phyloP scores from a whole-genome alignment of 805 yeast species.

The Candida coquimbonensis region DNA sequence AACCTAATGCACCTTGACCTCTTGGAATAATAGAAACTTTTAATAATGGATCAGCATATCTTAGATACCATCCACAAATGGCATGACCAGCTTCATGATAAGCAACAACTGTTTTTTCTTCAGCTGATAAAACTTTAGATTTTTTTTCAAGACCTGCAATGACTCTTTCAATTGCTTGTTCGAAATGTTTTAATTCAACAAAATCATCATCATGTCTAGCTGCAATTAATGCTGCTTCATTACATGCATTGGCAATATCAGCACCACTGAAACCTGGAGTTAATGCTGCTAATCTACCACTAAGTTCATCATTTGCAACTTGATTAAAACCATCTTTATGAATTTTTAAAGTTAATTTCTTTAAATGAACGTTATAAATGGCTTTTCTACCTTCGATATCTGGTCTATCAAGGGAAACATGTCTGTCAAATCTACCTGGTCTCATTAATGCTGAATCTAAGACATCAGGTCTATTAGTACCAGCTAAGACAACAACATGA shows the following conservation, averaged over 20 bases:
- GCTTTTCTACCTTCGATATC: constrained; percentile 86
- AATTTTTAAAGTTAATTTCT: constrained; percentile 43
- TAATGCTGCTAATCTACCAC: constrained; percentile 82
- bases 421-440: constrained; percentile 94
- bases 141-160: constrained; percentile 91
- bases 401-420: constrained; percentile 79
- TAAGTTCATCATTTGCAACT: constrained; percentile 48
- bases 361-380: constrained; percentile 75
- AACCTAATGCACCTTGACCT: constrained; percentile 93
- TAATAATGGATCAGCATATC: constrained; percentile 82
- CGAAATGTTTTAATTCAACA: constrained; percentile 71
- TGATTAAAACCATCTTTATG: constrained; percentile 33
- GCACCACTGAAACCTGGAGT: constrained; percentile 97
- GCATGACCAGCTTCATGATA: constrained; percentile 98
- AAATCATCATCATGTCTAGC: constrained; percentile 64
- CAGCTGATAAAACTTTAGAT: constrained; percentile 67
- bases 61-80: constrained; percentile 87
- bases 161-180: constrained; percentile 88
- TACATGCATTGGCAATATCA: constrained; percentile 90
- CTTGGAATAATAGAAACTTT: constrained; percentile 94
- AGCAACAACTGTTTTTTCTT: constrained; percentile 81
- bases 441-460: constrained; percentile 84
- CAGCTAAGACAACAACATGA: constrained; percentile 90
- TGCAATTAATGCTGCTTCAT: constrained; percentile 90
- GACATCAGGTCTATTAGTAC: constrained; percentile 90